Percentiles rank a stretch among this genome's conserved stretches.
phyloP scores from a whole-genome alignment of 345 rosid species.

The Eucalyptus camaldulensis region DNA sequence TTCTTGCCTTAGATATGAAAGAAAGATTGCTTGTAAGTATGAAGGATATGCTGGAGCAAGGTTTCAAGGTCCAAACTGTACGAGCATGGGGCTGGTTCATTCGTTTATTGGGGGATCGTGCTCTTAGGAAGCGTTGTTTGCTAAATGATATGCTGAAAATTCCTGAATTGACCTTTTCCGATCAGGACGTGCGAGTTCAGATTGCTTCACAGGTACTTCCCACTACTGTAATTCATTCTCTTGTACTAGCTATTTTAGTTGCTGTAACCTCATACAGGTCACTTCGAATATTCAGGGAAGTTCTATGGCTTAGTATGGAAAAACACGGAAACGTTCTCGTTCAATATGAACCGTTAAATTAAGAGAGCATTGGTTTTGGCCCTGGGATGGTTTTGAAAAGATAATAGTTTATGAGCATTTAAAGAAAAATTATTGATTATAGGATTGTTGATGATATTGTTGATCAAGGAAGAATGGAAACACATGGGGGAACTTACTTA shows the following conservation, averaged over 20 bases:
- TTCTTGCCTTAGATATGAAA: conserved; percentile 16
- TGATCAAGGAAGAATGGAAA: background rate
- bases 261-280: background rate
- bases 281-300: background rate
- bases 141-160: conserved; percentile 44
- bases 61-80: conserved; percentile 32
- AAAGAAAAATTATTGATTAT: background rate
- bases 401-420: background rate
- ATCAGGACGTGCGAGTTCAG: conserved; percentile 38
- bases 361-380: background rate
- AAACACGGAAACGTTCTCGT: background rate
- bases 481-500: background rate
- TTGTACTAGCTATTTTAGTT: background rate
- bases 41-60: conserved; percentile 29
- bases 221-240: background rate
- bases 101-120: conserved; percentile 25
- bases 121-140: conserved; percentile 21
- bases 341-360: background rate
- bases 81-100: conserved; percentile 61
- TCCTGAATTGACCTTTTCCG: conserved; percentile 38
- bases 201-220: conserved; percentile 43
- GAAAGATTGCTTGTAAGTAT: conserved; percentile 17
- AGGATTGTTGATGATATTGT: background rate
- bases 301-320: background rate
- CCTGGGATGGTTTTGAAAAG: background rate